These are phyloP conservation scores for Fusarium torreyae DNA, from an alignment of 2,329 filamentous ascomycete genomes.

Conservation along the genomic window DNA sequence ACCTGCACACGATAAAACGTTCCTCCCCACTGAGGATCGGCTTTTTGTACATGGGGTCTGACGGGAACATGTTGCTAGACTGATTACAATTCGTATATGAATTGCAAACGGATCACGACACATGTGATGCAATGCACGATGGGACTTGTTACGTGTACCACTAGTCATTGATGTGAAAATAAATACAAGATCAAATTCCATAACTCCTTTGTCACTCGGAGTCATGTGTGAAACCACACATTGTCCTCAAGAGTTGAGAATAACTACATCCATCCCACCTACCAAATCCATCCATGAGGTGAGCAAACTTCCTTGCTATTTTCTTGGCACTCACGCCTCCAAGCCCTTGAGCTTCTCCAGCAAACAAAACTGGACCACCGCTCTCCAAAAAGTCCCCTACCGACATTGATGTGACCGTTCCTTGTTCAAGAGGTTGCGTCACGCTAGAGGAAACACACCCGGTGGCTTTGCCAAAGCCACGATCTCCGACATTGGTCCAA, in stretches of 20 bases:
- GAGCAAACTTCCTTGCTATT: slow-evolving; percentile 26
- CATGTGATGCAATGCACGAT: no score
- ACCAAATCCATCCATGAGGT: slow-evolving; percentile 25
- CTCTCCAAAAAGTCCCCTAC: neutral
- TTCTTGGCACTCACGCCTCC: slow-evolving; percentile 9
- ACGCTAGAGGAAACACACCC: neutral
- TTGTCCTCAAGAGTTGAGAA: slow-evolving; percentile 16
- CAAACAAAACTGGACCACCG: slow-evolving; percentile 7
- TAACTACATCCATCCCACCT: slow-evolving; percentile 22
- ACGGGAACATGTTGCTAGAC: neutral
- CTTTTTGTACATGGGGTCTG: slow-evolving; percentile 16
- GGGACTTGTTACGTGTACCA: no score
- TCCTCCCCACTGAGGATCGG: slow-evolving; percentile 1
- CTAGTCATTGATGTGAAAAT: no score
- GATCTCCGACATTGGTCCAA: slow-evolving; percentile 1
- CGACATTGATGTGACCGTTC: neutral
- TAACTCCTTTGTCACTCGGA: neutral
- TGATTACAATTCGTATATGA: no score
- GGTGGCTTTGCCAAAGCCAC: neutral
- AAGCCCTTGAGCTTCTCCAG: slow-evolving; percentile 4
- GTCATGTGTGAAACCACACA: slow-evolving; percentile 8
- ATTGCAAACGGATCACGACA: no score
- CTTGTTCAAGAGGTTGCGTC: neutral
- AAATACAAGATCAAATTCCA: neutral
- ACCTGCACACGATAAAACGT: slow-evolving; percentile 8